These are phyloP conservation scores for Pichia manshurica DNA, from an alignment of 805 yeast genomes.

Conservation along the genomic window DNA sequence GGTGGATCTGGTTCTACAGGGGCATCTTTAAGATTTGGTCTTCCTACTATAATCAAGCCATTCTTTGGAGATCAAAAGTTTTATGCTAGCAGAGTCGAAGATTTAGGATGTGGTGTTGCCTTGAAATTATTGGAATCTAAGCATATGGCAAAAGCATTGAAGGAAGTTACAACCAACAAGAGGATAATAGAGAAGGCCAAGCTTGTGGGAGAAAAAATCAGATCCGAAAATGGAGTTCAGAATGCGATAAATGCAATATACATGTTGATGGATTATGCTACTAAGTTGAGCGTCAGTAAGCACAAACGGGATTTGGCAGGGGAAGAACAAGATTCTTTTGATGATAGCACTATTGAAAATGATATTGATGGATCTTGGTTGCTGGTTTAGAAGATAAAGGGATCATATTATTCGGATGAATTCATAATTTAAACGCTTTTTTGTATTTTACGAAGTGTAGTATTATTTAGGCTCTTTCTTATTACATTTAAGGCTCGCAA, in stretches of 20 bases:
- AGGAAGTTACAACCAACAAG: slow-evolving; percentile 58
- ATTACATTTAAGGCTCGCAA: no score
- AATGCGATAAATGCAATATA: slow-evolving; percentile 77
- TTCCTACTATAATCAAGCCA: slow-evolving; percentile 88
- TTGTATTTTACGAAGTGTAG: no score
- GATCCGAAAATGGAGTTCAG: slow-evolving; percentile 73
- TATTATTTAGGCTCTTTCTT: no score
- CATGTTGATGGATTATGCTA: slow-evolving; percentile 71
- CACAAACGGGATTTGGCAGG: slow-evolving; percentile 24
- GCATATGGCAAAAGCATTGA: slow-evolving; percentile 61
- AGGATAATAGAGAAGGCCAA: slow-evolving; percentile 65
- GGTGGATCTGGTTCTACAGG: slow-evolving; percentile 98
- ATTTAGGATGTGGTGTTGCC: slow-evolving; percentile 76
- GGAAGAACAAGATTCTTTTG: slow-evolving; percentile 14
- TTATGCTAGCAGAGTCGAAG: slow-evolving; percentile 82
- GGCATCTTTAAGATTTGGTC: slow-evolving; percentile 77
- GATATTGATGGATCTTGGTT: slow-evolving; percentile 30
- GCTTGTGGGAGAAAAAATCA: slow-evolving; percentile 54
- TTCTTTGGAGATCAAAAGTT: slow-evolving; percentile 96
- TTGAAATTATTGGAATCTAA: slow-evolving; percentile 62
- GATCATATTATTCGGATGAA: not conserved
- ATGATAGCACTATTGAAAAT: slow-evolving; percentile 19
- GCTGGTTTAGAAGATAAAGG: slow-evolving; percentile 16
- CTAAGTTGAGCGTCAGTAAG: slow-evolving; percentile 46
- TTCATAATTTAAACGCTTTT: not conserved